Conservation (phyloP, 148 eudicot genomes). For the Euryodendron excelsum region DNA sequence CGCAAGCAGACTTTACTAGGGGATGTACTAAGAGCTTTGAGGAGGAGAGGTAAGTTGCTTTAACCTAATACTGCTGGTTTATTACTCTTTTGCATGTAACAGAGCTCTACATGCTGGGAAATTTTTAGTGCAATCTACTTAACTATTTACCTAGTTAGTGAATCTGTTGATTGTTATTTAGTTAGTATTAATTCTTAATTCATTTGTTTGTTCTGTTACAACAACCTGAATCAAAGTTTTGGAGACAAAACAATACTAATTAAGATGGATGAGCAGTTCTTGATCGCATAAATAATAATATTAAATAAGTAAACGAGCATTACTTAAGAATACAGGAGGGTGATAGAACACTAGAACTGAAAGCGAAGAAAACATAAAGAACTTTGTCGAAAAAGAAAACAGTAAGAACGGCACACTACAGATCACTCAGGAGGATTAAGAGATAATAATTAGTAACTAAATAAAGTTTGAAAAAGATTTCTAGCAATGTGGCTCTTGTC, state of each 20-base stretch:
- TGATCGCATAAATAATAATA: neutral
- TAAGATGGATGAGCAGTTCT: neutral
- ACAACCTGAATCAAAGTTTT: neutral
- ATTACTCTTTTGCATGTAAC: too few relatives aligned
- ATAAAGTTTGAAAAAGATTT: neutral
- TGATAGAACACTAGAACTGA: neutral
- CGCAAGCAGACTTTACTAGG: slow-evolving; percentile 65
- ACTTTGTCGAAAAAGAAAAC: neutral
- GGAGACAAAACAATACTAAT: neutral
- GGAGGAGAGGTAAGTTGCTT: slow-evolving; percentile 53
- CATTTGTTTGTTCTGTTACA: neutral
- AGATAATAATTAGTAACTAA: neutral
- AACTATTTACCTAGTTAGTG: too few relatives aligned
- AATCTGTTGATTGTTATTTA: neutral
- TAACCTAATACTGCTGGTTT: neutral
- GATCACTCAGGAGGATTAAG: neutral
- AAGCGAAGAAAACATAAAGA: neutral
- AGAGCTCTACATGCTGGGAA: neutral
- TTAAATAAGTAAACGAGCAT: neutral
- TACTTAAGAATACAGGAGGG: neutral
- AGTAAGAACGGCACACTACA: neutral
- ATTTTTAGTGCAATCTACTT: neutral
- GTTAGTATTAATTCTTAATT: neutral
- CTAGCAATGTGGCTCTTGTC: neutral
- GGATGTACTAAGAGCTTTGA: slow-evolving; percentile 58